Conservation (phyloP, 257 asterid species). For the Solanum bulbocastanum region DNA sequence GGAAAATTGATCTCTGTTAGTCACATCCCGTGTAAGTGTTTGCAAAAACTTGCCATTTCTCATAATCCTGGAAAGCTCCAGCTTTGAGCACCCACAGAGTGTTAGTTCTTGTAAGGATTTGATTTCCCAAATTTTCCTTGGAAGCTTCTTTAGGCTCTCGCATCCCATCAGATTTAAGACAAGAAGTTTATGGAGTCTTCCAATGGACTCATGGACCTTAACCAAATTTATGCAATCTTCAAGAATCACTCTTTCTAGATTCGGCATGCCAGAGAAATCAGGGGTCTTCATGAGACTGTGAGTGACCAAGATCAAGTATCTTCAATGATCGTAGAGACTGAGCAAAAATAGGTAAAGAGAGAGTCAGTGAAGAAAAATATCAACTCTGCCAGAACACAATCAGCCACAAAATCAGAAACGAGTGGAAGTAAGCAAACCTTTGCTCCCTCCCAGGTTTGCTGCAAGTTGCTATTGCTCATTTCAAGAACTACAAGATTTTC, state of each 20-base stretch:
- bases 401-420: background rate
- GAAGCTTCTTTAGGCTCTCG: background rate
- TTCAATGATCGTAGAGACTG: conserved; percentile 6
- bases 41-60: background rate
- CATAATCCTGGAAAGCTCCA: background rate
- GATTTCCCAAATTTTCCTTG: background rate
- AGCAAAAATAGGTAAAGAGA: background rate
- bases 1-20: background rate
- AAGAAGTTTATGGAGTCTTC: background rate
- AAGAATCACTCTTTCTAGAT: conserved; percentile 1
- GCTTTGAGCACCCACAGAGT: conserved; percentile 1
- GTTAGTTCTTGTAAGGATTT: background rate
- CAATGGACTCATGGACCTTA: conserved; percentile 5
- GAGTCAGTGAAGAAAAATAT: background rate
- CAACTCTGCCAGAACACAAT: too few species aligned
- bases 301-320: conserved; percentile 6
- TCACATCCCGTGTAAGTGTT: background rate
- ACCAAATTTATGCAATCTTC: conserved; percentile 4
- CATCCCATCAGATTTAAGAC: background rate
- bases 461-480: conserved; percentile 3
- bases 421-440: background rate
- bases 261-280: conserved; percentile 6
- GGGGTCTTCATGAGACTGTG: conserved; percentile 1
- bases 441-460: conserved; percentile 6
- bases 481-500: conserved; percentile 10